These are phyloP conservation scores for Spiraea crenata DNA, from an alignment of 331 rosid species.

Conservation along the genomic window DNA sequence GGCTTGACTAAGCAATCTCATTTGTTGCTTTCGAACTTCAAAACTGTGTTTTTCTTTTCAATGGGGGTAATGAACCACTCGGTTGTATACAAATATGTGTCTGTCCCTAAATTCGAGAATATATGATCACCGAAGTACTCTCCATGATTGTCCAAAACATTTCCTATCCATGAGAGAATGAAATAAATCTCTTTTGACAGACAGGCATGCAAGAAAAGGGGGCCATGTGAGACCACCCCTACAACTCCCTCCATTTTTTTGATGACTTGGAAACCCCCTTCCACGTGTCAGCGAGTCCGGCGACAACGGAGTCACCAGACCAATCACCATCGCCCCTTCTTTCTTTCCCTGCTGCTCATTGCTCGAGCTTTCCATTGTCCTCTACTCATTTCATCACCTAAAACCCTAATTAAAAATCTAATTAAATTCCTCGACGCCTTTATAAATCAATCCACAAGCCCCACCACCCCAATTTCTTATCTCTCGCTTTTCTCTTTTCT, in stretches of 20 bases:
- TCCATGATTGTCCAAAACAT: too few relatives aligned
- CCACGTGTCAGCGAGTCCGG: constrained; percentile 8
- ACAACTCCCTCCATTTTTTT: neutral
- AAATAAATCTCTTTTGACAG: too few relatives aligned
- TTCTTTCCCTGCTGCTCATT: neutral
- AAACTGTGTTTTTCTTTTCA: neutral
- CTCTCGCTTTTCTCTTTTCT: neutral
- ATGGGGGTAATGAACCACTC: neutral
- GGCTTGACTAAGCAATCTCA: constrained; percentile 1
- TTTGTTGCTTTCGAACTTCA: neutral
- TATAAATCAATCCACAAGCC: neutral
- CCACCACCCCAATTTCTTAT: neutral
- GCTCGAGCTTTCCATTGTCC: neutral
- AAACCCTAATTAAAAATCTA: neutral
- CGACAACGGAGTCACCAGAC: neutral
- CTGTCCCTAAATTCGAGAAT: too few relatives aligned
- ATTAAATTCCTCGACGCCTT: neutral
- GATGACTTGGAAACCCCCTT: constrained; percentile 1
- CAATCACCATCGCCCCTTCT: neutral
- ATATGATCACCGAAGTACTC: too few relatives aligned
- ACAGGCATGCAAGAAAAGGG: too few relatives aligned
- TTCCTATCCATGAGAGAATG: too few relatives aligned
- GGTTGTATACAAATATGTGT: too few relatives aligned
- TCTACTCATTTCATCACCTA: neutral
- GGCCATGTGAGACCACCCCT: too few relatives aligned